A percentile compares a stretch with the other conserved stretches of the same genome.
Conservation (phyloP, 2,329 filamentous ascomycete genomes). For the Alternaria gaisen region DNA sequence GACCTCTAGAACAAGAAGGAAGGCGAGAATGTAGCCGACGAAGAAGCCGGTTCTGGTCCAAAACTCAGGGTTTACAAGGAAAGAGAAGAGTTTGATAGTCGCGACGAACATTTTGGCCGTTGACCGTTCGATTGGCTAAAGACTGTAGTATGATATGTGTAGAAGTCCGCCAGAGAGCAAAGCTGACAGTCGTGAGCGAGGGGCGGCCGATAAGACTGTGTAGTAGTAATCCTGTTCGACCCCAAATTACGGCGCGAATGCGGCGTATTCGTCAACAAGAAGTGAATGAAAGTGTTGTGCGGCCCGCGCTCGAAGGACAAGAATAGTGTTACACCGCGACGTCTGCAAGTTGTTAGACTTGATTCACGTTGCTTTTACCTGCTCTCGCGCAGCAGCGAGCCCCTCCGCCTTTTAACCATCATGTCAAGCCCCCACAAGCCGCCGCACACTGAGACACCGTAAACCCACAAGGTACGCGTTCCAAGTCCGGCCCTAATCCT, state of each 20-base stretch:
- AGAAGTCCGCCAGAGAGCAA: background rate
- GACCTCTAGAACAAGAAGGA: conserved; percentile 34
- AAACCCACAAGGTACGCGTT: conserved; percentile 3
- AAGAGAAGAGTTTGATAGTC: conserved; percentile 14
- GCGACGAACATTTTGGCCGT: conserved; percentile 4
- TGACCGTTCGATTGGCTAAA: background rate
- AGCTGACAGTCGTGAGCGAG: background rate
- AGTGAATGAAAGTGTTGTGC: background rate
- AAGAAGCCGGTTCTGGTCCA: conserved; percentile 32
- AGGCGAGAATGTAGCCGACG: conserved; percentile 33
- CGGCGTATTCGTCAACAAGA: background rate
- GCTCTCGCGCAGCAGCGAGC: background rate
- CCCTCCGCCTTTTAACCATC: conserved; percentile 1
- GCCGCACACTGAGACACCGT: conserved; percentile 6
- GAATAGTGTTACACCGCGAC: conserved; percentile 3
- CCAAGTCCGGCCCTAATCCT: background rate
- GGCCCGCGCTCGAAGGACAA: conserved; percentile 4
- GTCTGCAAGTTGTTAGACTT: conserved; percentile 1
- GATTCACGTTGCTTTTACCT: conserved; percentile 3
- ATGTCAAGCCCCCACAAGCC: background rate
- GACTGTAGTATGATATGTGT: background rate
- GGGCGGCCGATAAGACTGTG: background rate
- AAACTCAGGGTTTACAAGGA: conserved; percentile 24
- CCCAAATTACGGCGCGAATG: background rate
- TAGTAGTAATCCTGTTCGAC: background rate